phyloP scores from a whole-genome alignment of 2,329 filamentous ascomycete species.

The Fusarium brevicatenulatum region DNA sequence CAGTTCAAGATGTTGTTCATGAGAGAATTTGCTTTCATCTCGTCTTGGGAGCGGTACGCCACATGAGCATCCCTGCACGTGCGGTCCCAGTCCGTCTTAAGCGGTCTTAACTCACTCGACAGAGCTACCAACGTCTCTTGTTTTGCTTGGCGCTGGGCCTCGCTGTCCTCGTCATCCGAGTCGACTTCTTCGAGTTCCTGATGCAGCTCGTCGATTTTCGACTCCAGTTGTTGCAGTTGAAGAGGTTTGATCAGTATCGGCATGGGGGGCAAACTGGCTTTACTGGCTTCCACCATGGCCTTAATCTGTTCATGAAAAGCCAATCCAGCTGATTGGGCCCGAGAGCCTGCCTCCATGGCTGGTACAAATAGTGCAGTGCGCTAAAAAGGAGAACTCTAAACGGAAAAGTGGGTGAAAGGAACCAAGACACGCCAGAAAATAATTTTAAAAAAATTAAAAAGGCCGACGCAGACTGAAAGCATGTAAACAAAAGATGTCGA shows the following conservation, averaged over 20 bases:
- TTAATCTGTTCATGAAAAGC: not conserved
- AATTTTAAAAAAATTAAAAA: not conserved
- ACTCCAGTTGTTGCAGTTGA: not conserved
- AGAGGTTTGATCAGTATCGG: not conserved
- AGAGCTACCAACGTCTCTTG: not conserved
- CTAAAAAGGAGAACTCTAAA: not conserved
- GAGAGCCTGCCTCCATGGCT: not conserved
- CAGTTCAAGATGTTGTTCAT: not conserved
- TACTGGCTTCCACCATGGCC: not conserved
- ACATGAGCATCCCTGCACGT: slow-evolving; percentile 4
- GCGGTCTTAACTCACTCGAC: not conserved
- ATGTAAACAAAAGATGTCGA: not conserved
- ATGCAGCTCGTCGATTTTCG: not conserved
- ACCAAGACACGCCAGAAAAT: not conserved
- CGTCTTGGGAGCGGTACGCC: slow-evolving; percentile 6
- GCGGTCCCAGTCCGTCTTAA: slow-evolving; percentile 1
- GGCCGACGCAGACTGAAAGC: not conserved
- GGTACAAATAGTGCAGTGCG: not conserved
- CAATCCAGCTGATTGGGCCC: not conserved
- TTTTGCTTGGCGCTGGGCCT: not conserved
- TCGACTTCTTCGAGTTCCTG: not conserved
- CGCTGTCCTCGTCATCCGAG: not conserved
- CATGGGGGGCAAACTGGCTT: not conserved
- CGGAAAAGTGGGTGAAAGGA: not conserved
- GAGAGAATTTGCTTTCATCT: slow-evolving; percentile 9